Evolutionary conservation across 768 basidiomycete species (phyloP).

Genomic region (Podaxis rugospora): DNA sequence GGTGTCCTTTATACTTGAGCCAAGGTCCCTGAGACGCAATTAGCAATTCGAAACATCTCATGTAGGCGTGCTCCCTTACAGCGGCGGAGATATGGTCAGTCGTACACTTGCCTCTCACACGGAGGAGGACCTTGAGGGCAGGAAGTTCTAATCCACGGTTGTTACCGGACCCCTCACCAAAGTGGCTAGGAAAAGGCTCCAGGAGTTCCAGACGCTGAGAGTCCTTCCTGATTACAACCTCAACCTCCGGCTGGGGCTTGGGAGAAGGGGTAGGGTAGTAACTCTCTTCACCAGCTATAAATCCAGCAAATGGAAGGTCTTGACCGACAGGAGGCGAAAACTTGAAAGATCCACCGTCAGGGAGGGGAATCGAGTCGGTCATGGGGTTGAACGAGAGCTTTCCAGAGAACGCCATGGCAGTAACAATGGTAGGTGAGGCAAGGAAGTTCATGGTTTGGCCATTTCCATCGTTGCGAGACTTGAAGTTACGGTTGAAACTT

Average conservation of each 20-base stretch:
- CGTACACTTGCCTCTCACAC: conserved; percentile 97
- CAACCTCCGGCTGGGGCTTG: conserved; percentile 66
- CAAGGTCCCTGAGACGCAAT: conserved; percentile 71
- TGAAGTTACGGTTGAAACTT: conserved; percentile 89
- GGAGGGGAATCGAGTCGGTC: conserved; percentile 62
- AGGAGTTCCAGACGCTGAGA: conserved; percentile 86
- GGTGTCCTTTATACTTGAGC: conserved; percentile 98
- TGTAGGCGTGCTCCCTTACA: conserved; percentile 34
- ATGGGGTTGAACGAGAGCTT: conserved; percentile 91
- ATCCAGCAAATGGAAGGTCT: conserved; percentile 81
- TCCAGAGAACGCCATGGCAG: conserved; percentile 96
- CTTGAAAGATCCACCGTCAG: conserved; percentile 75
- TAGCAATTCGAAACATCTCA: background rate
- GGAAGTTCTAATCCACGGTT: conserved; percentile 70
- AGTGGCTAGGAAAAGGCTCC: conserved; percentile 80
- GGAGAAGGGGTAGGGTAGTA: conserved; percentile 80
- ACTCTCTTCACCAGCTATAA: conserved; percentile 64
- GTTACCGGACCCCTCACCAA: conserved; percentile 44
- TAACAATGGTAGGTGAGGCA: conserved; percentile 94
- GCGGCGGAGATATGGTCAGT: conserved; percentile 99
- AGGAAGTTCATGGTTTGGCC: conserved; percentile 95
- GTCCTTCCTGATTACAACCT: conserved; percentile 70
- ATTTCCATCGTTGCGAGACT: conserved; percentile 97
- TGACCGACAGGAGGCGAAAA: conserved; percentile 83
- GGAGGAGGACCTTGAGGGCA: conserved; percentile 76